phyloP scores from a whole-genome alignment of 306 rosid genomes.

The Castanospermum australe region DNA sequence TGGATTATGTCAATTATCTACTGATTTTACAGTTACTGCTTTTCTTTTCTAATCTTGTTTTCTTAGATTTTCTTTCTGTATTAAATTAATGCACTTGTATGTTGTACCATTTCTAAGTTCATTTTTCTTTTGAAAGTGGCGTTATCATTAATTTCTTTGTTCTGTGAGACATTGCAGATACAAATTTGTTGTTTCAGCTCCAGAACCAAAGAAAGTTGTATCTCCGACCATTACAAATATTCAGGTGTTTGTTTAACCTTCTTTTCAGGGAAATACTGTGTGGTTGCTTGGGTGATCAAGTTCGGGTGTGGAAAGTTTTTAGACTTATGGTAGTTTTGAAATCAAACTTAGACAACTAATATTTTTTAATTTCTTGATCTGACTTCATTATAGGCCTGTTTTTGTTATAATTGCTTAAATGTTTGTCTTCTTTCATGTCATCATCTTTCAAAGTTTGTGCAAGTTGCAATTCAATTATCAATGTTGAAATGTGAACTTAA shows the following conservation, averaged over 20 bases:
- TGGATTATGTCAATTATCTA: slow-evolving; percentile 5
- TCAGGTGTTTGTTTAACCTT: slow-evolving; percentile 57
- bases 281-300: slow-evolving; percentile 12
- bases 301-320: not conserved
- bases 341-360: no score
- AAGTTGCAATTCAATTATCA: not conserved
- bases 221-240: slow-evolving; percentile 89
- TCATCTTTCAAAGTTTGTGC: not conserved
- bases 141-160: slow-evolving; percentile 17
- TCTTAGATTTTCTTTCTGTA: not conserved
- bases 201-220: slow-evolving; percentile 82
- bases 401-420: not conserved
- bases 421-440: not conserved
- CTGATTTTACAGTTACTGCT: slow-evolving; percentile 11
- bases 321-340: not conserved
- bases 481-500: not conserved
- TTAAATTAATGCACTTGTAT: not conserved
- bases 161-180: slow-evolving; percentile 61
- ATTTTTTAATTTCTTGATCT: no score
- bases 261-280: not conserved
- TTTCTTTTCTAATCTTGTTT: not conserved
- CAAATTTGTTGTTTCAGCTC: slow-evolving; percentile 89
- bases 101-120: not conserved
- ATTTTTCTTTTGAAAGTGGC: not conserved
- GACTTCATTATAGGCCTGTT: no score